Percentiles rank a stretch among this genome's conserved stretches.
Conservation (phyloP, 148 eudicot genomes). For the Rhododendron henanense region DNA sequence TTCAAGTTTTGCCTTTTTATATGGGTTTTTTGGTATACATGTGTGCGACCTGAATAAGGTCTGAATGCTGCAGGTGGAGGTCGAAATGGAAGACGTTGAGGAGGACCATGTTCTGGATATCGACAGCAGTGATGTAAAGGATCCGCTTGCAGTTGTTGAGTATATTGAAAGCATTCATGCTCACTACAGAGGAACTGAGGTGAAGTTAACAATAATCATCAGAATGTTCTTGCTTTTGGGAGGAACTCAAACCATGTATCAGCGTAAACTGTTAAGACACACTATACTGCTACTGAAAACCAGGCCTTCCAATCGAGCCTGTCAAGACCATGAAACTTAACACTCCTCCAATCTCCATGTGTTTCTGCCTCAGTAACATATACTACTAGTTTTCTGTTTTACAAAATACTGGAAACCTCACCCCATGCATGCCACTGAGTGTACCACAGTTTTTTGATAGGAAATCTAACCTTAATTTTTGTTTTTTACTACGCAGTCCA, state of each 20-base stretch:
- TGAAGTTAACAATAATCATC: constrained; percentile 3
- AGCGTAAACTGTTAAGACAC: background rate
- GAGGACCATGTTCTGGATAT: constrained; percentile 52
- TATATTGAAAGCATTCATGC: constrained; percentile 58
- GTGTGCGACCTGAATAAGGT: background rate
- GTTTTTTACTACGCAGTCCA: background rate
- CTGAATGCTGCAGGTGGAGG: constrained; percentile 17
- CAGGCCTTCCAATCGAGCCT: background rate
- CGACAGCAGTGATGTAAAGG: constrained; percentile 43
- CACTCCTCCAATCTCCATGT: background rate
- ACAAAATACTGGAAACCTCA: background rate
- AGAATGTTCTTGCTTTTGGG: background rate
- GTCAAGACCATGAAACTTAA: background rate
- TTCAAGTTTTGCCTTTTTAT: background rate
- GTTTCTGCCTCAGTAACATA: background rate
- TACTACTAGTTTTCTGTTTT: background rate
- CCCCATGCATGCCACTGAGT: background rate
- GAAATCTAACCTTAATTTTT: background rate
- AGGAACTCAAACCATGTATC: background rate
- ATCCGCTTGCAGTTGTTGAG: constrained; percentile 62
- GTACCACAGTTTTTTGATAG: background rate
- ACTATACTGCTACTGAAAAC: background rate
- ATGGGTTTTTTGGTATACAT: background rate
- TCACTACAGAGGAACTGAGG: constrained; percentile 62
- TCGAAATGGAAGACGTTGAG: constrained; percentile 67